Evolutionary conservation across 1,284 basidiomycete genomes (phyloP), one percentile per base, ranked within the genome.

Genomic region (Singerocomus inundabilis): DNA sequence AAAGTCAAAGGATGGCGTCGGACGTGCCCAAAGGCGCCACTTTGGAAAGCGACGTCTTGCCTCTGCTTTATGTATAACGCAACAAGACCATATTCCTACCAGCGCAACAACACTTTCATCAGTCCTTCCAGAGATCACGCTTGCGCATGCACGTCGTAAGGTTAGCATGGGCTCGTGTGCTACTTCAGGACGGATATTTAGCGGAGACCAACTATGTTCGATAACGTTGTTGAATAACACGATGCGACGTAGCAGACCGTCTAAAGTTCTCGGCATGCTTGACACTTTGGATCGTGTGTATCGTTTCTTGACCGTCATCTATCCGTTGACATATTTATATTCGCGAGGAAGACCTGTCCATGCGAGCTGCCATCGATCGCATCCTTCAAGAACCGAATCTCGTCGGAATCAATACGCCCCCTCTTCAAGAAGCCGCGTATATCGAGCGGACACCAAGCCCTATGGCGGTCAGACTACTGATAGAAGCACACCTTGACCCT

Each of bases 1-100:
- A 6, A 66, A 57, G 46, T 68, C 62, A 11, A 65, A 46, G 41
- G 67, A 65, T n/a, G 33, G 50, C 32, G 40, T 53, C 26, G 57
- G 66, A 28, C 66, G 60, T 29, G 50, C 44, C 12, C 66, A 65
- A 45, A 65, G 53, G 28, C 53, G 59, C 12, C 65, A 65, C 31
- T 65, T 65, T 21, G 60, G 66, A 26, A 63, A 46, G 34, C 63
- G 68, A 31, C 67, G 66, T 39, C 57, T 69, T 28, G 64, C 52
- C 13, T 64, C 62, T 39, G 67, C 63, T 8, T 43, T 65, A n/a
- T 57, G 51, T 43, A 47, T 30, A 43, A 49, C 43, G 6, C 56
- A 50, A 36, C 55, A 50, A 34, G 49, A 39, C n/a, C 43, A 16
- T 21, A n/a, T 37, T 42, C 49, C 40, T 43, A 46, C 43, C 3